Conservation (phyloP, 1,139 yeast species). For the Candida frijolesensis region DNA sequence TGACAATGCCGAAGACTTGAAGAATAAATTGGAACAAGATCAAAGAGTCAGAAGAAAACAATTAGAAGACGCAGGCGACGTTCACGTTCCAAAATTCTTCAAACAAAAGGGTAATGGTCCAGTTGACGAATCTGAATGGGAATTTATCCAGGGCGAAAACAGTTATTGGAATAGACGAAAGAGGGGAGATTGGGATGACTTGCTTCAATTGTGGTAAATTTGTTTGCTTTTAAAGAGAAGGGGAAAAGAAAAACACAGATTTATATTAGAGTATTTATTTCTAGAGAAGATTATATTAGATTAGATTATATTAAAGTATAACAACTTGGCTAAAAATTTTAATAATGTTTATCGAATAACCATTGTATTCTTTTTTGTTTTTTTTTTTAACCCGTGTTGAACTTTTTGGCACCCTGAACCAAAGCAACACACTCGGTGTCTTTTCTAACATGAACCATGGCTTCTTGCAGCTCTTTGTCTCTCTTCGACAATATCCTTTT, state of each 20-base stretch:
- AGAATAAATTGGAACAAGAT: conserved; percentile 69
- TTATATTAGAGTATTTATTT: conserved; percentile 3
- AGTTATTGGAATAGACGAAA: conserved; percentile 84
- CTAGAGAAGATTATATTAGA: background rate
- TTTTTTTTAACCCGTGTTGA: no score
- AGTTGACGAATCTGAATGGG: conserved; percentile 58
- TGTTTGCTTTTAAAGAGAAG: background rate
- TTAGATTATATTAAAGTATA: background rate
- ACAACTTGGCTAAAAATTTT: background rate
- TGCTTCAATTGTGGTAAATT: conserved; percentile 53
- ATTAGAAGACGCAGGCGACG: conserved; percentile 45
- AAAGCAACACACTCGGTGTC: no score
- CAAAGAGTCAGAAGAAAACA: conserved; percentile 79
- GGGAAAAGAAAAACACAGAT: background rate
- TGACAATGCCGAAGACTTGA: conserved; percentile 69
- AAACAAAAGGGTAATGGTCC: conserved; percentile 43
- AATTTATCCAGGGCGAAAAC: conserved; percentile 56
- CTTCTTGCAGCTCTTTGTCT: background rate
- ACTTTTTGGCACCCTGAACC: no score
- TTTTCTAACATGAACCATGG: no score
- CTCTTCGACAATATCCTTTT: conserved; percentile 21
- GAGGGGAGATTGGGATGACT: conserved; percentile 58
- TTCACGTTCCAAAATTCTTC: conserved; percentile 67
- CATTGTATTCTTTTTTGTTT: no score
- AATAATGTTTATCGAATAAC: background rate